Evolutionary conservation across 768 basidiomycete species (phyloP).

Genomic region (Amanita exitialis): DNA sequence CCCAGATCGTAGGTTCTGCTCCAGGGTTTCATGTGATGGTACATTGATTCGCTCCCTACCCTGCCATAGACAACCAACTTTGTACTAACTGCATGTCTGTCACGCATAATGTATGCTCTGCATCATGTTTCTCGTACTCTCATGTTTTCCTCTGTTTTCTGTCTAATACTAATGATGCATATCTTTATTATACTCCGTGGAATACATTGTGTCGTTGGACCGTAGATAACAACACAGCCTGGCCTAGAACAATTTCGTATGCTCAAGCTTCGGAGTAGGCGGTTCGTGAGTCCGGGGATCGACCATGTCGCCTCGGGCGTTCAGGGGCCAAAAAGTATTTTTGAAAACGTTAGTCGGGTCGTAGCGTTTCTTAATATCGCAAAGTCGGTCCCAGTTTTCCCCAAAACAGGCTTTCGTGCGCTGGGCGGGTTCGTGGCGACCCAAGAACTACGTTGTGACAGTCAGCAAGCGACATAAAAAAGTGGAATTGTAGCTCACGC

Average conservation of each 20-base stretch:
- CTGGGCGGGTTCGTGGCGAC: constrained; percentile 52
- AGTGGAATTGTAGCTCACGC: constrained; percentile 40
- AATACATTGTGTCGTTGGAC: constrained; percentile 1
- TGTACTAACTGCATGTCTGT: neutral
- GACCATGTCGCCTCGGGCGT: constrained; percentile 43
- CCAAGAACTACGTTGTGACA: constrained; percentile 48
- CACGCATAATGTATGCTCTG: neutral
- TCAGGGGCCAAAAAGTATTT: constrained; percentile 75
- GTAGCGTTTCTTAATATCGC: constrained; percentile 61
- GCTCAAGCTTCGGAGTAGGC: constrained; percentile 28
- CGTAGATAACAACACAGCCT: neutral
- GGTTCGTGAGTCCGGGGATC: constrained; percentile 57
- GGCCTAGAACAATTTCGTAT: constrained; percentile 10
- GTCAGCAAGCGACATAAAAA: neutral
- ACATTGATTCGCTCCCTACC: neutral
- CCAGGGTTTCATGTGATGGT: neutral
- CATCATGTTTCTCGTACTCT: neutral
- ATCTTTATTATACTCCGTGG: constrained; percentile 2
- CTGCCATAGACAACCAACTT: neutral
- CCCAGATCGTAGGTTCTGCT: neutral
- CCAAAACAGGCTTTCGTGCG: constrained; percentile 65
- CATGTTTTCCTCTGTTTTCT: neutral
- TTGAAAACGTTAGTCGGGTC: constrained; percentile 72
- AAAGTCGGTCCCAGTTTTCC: constrained; percentile 62
- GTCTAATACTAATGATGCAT: neutral